Percentiles rank a stretch among this genome's conserved stretches.
phyloP scores from a whole-genome alignment of 2,329 filamentous ascomycete genomes.

The Pseudogymnoascus sp. region DNA sequence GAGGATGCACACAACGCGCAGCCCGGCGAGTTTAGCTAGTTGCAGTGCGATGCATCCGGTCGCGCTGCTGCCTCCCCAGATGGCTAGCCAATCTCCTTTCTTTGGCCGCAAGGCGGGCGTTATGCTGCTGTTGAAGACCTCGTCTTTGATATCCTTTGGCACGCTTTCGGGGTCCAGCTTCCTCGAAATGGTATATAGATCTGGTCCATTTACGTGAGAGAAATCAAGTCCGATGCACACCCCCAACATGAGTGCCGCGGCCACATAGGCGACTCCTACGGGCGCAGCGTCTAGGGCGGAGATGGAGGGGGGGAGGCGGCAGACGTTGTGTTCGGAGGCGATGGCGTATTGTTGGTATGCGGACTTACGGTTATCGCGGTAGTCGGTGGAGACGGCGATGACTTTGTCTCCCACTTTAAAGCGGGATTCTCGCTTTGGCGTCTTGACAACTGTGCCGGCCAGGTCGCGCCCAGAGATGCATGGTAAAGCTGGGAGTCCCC shows the following conservation, averaged over 20 bases:
- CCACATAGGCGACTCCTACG: constrained; percentile 38
- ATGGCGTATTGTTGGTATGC: constrained; percentile 44
- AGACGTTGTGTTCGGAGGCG: constrained; percentile 25
- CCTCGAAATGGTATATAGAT: constrained; percentile 46
- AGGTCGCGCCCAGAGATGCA: constrained; percentile 41
- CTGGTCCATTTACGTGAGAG: constrained; percentile 39
- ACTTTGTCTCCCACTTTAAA: constrained; percentile 45
- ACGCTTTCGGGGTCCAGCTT: constrained; percentile 38
- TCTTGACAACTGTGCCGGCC: constrained; percentile 53
- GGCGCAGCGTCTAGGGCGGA: constrained; percentile 19
- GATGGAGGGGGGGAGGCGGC: constrained; percentile 19
- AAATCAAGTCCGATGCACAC: constrained; percentile 65
- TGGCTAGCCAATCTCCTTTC: constrained; percentile 58
- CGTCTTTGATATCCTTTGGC: constrained; percentile 51
- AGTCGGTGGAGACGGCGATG: constrained; percentile 25
- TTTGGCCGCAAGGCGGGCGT: constrained; percentile 42
- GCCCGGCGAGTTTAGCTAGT: constrained; percentile 55
- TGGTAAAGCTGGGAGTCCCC: constrained; percentile 23
- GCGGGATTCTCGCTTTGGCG: constrained; percentile 33
- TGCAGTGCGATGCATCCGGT: constrained; percentile 60
- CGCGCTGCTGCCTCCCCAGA: constrained; percentile 66
- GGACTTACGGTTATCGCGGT: constrained; percentile 24
- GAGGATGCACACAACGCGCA: constrained; percentile 57
- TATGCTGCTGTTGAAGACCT: constrained; percentile 50
- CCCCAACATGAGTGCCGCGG: constrained; percentile 56